Evolutionary conservation across 1,139 yeast genomes (phyloP).

Genomic region (Geotrichum europaeum): DNA sequence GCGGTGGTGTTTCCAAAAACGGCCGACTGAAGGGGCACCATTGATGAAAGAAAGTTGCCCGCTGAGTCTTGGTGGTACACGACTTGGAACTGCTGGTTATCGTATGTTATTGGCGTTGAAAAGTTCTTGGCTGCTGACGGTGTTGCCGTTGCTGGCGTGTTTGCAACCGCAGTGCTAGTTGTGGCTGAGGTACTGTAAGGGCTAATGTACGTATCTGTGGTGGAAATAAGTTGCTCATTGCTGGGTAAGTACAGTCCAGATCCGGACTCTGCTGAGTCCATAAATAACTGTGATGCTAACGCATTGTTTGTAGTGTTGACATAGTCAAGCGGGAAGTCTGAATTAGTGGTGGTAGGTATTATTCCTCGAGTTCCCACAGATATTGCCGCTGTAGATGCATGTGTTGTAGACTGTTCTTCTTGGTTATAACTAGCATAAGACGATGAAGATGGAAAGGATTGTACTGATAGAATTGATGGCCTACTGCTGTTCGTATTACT

Average conservation of each 20-base stretch:
- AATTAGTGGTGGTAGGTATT: conserved; percentile 7
- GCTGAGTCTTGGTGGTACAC: conserved; percentile 16
- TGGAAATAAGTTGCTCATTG: not conserved
- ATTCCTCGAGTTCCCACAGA: conserved; percentile 4
- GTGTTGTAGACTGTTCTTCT: not conserved
- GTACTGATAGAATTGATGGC: not conserved
- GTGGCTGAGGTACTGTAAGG: not conserved
- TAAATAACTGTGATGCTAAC: conserved; percentile 2
- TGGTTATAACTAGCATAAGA: conserved; percentile 3
- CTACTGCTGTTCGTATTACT: not conserved
- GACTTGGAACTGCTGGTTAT: conserved; percentile 15
- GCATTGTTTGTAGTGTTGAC: conserved; percentile 9
- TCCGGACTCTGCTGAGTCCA: conserved; percentile 3
- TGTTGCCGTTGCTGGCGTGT: not conserved
- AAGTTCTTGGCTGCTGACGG: not conserved
- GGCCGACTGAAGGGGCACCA: conserved; percentile 10
- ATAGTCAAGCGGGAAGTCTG: conserved; percentile 32
- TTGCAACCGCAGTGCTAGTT: not conserved
- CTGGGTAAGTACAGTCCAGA: not conserved
- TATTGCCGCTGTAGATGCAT: not conserved
- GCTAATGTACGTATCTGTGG: not conserved
- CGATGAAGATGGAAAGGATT: not conserved
- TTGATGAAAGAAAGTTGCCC: conserved; percentile 10
- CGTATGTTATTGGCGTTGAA: conserved; percentile 9
- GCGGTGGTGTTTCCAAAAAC: not conserved